Base-by-base conservation (phyloP, 441 rosid species). In the Pelargonium australe region DNA sequence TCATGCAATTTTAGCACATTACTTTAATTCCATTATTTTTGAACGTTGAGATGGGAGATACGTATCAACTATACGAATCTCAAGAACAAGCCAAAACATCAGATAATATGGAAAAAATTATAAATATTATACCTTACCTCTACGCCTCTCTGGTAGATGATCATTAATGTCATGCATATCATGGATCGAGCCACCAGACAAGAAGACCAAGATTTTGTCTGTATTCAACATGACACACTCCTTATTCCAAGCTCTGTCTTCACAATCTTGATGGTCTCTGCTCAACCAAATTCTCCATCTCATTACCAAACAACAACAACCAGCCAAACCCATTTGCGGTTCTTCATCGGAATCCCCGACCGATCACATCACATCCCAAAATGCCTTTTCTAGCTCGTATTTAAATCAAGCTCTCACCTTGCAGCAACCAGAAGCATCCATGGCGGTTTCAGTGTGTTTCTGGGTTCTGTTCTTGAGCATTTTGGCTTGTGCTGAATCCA, bases 401-500 rank as follows among this genome's bases (percentile, higher is more conserved):
- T 20, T 20, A 58, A 58, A 7, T 58, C 9, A 58, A 58, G 63
- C 31, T 58, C 13, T 58, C 13, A 58, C 31, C 23, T 58, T 58
- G n/a, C 51, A 45, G 4, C 12, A 9, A 44, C 51, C 40, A 23
- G 14, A 60, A 11, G 40, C 64, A 60, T 71, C 40, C 53, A 82
- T 86, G 90, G 84, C 75, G 66, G 68, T 74, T 71, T 73, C 6
- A 31, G 60, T 37, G 72, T 72, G 70, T 72, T 65, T 78, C 17
- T 44, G 75, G 70, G 16, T 75, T 62, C 37, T 78, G 8, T 47
- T 78, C 53, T 9, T 73, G 66, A 64, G 75, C 45, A 69, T 77
- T 67, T 84, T 84, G 37, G 64, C 37, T 10, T 70, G 78, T 23
- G 88, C 72, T 12, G 91, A 89, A 72, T 81, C 96, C 23, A 84